These are phyloP conservation scores for Botrytis medusae DNA, from an alignment of 2,329 filamentous ascomycete species.

Conservation along the genomic window DNA sequence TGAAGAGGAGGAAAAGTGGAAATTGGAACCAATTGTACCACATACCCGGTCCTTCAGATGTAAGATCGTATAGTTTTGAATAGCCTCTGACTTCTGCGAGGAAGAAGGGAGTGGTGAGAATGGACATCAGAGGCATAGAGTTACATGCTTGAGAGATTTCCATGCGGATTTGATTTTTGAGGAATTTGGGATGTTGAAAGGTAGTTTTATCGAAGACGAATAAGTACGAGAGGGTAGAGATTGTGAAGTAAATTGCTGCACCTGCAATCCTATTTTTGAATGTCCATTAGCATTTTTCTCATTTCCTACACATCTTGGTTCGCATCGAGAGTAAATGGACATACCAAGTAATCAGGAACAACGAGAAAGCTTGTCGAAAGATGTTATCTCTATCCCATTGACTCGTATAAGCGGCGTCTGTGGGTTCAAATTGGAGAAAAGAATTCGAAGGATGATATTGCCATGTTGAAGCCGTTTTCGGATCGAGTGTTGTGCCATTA, in stretches of 20 bases:
- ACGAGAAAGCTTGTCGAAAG: conserved; percentile 68
- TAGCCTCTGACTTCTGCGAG: conserved; percentile 79
- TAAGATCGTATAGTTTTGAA: conserved; percentile 82
- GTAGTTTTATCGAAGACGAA: conserved; percentile 92
- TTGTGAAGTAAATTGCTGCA: conserved; percentile 78
- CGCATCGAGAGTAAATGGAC: conserved; percentile 33
- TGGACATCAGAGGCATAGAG: conserved; percentile 78
- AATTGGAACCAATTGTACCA: conserved; percentile 84
- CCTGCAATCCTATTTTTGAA: conserved; percentile 71
- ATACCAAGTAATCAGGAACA: conserved; percentile 87
- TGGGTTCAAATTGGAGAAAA: conserved; percentile 68
- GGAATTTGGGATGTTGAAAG: conserved; percentile 86
- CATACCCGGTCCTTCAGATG: conserved; percentile 69
- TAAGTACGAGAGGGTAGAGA: conserved; percentile 78
- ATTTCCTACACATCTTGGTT: no score
- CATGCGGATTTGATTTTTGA: conserved; percentile 86
- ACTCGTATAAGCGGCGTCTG: conserved; percentile 76
- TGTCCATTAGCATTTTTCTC: neutral
- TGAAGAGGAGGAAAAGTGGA: conserved; percentile 83
- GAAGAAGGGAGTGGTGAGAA: conserved; percentile 81
- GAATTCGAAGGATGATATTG: conserved; percentile 71
- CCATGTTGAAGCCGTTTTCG: conserved; percentile 58
- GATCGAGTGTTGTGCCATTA: conserved; percentile 55
- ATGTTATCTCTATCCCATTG: conserved; percentile 75
- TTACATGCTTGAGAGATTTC: conserved; percentile 80